Conservation (phyloP, 2,329 filamentous ascomycete genomes). For the Neobulgaria alba region DNA sequence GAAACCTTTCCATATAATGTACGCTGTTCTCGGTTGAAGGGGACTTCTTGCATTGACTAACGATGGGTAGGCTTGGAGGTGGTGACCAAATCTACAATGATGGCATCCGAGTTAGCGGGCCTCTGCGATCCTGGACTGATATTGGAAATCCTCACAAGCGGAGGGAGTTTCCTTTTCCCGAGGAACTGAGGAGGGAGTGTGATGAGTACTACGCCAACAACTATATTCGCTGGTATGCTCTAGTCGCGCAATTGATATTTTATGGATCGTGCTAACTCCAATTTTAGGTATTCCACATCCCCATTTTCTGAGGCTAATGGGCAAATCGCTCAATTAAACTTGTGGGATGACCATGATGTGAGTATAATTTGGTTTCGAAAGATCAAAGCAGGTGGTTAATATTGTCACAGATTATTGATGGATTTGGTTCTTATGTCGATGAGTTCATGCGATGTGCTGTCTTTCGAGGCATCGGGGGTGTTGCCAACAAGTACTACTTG, state of each 20-base stretch:
- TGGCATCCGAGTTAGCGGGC: constrained; percentile 75
- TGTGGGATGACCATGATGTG: constrained; percentile 93
- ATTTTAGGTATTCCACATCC: constrained; percentile 62
- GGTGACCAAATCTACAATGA: constrained; percentile 98
- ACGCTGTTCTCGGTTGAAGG: constrained; percentile 39
- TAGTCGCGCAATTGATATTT: constrained; percentile 51
- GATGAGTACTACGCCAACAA: constrained; percentile 89
- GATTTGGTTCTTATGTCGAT: constrained; percentile 88
- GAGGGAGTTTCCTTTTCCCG: constrained; percentile 66
- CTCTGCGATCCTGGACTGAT: constrained; percentile 72
- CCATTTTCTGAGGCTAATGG: constrained; percentile 80
- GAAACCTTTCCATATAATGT: constrained; percentile 85
- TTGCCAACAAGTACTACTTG: constrained; percentile 97
- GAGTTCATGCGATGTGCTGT: constrained; percentile 90
- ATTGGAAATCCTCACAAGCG: constrained; percentile 80
- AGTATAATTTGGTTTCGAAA: constrained; percentile 38
- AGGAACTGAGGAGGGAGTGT: constrained; percentile 70
- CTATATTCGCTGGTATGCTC: constrained; percentile 62
- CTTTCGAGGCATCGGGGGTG: constrained; percentile 83
- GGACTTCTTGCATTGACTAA: constrained; percentile 12
- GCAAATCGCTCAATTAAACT: constrained; percentile 91
- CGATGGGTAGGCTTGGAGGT: constrained; percentile 63
- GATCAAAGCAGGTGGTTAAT: constrained; percentile 45
- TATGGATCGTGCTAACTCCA: background rate
- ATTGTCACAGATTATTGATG: constrained; percentile 59